phyloP scores from a whole-genome alignment of 257 asterid genomes.

The Paulownia fortunei region DNA sequence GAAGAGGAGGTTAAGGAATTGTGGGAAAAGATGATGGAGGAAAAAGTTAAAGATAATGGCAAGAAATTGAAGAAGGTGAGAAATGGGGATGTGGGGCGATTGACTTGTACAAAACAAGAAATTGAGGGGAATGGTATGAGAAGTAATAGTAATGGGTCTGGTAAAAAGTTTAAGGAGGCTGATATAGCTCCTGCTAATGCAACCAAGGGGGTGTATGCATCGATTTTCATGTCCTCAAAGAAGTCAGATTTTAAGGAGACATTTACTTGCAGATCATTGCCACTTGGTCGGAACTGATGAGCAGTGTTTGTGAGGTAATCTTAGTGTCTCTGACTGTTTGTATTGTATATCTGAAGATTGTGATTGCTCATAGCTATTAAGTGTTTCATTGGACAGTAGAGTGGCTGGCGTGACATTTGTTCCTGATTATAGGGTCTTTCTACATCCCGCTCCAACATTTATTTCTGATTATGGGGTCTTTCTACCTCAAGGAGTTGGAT shows the following conservation, averaged over 20 bases:
- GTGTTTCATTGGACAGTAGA: slow-evolving; percentile 22
- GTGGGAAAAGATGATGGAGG: slow-evolving; percentile 78
- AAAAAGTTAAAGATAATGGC: slow-evolving; percentile 53
- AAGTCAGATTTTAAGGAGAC: slow-evolving; percentile 89
- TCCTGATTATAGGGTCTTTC: too few relatives aligned
- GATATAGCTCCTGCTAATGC: slow-evolving; percentile 73
- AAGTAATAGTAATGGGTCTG: slow-evolving; percentile 45
- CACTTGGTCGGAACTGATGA: slow-evolving; percentile 86
- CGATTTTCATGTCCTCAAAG: slow-evolving; percentile 86
- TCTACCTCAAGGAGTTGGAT: too few relatives aligned
- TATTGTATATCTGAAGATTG: slow-evolving; percentile 29
- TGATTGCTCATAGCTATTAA: slow-evolving; percentile 15
- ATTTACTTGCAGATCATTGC: slow-evolving; percentile 80
- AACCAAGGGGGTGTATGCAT: slow-evolving; percentile 71
- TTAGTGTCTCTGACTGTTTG: slow-evolving; percentile 32
- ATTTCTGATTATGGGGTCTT: too few relatives aligned
- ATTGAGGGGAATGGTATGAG: slow-evolving; percentile 49
- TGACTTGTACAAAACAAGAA: slow-evolving; percentile 70
- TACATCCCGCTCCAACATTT: too few relatives aligned
- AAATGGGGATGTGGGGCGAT: slow-evolving; percentile 48
- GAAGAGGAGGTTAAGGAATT: slow-evolving; percentile 80
- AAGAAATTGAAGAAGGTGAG: slow-evolving; percentile 68
- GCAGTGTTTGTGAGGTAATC: slow-evolving; percentile 31
- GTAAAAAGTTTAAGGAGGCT: slow-evolving; percentile 69
- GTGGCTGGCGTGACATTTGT: too few relatives aligned